Evolutionary conservation across 108 stramenopile species (phyloP).

Genomic region (Cylindrotheca fusiformis): DNA sequence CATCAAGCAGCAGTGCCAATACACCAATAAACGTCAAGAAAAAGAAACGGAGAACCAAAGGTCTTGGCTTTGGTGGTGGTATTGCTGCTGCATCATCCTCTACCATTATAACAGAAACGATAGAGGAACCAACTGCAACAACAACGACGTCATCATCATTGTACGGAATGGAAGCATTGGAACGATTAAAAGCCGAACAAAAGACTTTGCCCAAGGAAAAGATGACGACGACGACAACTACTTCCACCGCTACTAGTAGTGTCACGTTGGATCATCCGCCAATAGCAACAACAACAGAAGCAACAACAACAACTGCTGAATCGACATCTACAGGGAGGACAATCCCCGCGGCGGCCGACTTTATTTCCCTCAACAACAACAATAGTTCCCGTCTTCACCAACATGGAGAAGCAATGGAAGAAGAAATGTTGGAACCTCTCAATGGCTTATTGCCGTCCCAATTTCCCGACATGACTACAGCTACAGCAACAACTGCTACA

Average conservation of each 20-base stretch:
- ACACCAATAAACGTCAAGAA: constrained; percentile 19
- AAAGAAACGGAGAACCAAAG: constrained; percentile 31
- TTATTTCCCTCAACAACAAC: background rate
- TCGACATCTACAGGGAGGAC: too few relatives aligned
- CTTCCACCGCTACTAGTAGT: background rate
- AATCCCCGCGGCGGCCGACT: constrained; percentile 1
- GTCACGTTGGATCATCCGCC: background rate
- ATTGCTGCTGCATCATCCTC: background rate
- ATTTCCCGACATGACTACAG: background rate
- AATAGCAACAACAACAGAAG: background rate
- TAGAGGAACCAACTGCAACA: background rate
- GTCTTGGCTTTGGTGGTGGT: constrained; percentile 27
- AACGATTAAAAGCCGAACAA: constrained; percentile 55
- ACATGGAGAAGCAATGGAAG: background rate
- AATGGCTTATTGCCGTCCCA: background rate
- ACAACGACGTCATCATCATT: background rate
- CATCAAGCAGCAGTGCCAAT: background rate
- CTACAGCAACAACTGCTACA: background rate
- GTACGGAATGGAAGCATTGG: constrained; percentile 60
- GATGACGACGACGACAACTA: background rate
- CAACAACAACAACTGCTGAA: background rate
- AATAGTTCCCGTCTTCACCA: too few relatives aligned
- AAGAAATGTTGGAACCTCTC: background rate
- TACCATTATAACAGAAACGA: constrained; percentile 1
- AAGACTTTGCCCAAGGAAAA: background rate